These are phyloP conservation scores for Coriolopsis trogii DNA, from an alignment of 1,284 basidiomycete genomes.

Conservation along the genomic window DNA sequence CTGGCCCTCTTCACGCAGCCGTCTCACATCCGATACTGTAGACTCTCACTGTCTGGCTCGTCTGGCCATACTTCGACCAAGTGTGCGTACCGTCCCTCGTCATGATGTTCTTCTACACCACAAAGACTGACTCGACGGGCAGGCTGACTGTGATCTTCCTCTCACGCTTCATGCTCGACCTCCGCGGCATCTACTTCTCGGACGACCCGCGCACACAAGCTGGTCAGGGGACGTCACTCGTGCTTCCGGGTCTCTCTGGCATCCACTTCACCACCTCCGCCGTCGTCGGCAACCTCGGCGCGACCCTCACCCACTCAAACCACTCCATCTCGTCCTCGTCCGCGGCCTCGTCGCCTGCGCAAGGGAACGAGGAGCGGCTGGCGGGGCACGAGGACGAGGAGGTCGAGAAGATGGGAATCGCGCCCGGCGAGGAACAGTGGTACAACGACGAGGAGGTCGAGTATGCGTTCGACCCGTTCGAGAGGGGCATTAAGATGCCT, in stretches of 20 bases:
- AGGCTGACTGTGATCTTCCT: slow-evolving; percentile 5
- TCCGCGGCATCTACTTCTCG: slow-evolving; percentile 16
- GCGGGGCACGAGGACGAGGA: background rate
- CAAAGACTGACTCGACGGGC: too few relatives aligned
- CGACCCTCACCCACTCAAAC: background rate
- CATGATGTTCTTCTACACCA: too few relatives aligned
- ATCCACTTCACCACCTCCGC: slow-evolving; percentile 1
- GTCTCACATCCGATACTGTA: background rate
- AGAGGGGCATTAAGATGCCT: slow-evolving; percentile 1
- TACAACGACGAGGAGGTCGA: slow-evolving; percentile 1
- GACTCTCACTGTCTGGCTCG: background rate
- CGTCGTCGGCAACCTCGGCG: slow-evolving; percentile 11
- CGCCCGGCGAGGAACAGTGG: background rate
- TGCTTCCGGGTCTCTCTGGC: slow-evolving; percentile 8
- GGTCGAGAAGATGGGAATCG: background rate
- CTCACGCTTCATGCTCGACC: slow-evolving; percentile 15
- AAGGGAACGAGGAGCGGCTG: background rate
- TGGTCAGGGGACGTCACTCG: too few relatives aligned
- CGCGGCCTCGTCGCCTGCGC: background rate
- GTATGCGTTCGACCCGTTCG: slow-evolving; percentile 4
- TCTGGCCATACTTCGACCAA: slow-evolving; percentile 8
- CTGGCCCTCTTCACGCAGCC: background rate
- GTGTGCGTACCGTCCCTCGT: background rate
- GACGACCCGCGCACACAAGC: background rate
- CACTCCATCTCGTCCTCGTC: background rate